Evolutionary conservation across 2,329 filamentous ascomycete genomes (phyloP).

Genomic region (Phoma herbarum): DNA sequence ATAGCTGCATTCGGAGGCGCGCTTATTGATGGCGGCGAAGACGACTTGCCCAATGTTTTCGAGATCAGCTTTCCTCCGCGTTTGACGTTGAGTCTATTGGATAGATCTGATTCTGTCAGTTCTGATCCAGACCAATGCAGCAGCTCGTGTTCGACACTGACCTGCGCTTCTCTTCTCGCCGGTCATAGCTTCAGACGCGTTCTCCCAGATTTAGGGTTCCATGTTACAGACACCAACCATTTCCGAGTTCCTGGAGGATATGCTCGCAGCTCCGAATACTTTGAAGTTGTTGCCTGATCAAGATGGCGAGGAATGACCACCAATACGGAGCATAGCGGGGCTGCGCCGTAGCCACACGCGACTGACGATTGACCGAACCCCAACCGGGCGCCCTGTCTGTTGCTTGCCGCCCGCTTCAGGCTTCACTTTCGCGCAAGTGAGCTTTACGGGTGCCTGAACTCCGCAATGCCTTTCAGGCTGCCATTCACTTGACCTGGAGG

Average conservation of each 20-base stretch:
- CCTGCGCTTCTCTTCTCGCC: constrained; percentile 44
- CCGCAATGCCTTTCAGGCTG: constrained; percentile 43
- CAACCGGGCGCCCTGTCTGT: constrained; percentile 25
- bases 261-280: neutral
- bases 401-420: constrained; percentile 30
- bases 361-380: constrained; percentile 29
- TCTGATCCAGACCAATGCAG: neutral
- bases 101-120: constrained; percentile 32
- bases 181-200: constrained; percentile 34
- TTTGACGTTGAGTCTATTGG: constrained; percentile 38
- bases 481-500: constrained; percentile 40
- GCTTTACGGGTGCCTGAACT: constrained; percentile 35
- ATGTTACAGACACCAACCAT: constrained; percentile 25
- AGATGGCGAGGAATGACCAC: constrained; percentile 15
- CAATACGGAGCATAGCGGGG: constrained; percentile 17
- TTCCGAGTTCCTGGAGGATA: neutral
- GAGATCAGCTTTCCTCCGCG: constrained; percentile 35
- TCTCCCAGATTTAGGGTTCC: constrained; percentile 27
- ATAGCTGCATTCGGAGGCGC: constrained; percentile 46
- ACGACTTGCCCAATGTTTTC: constrained; percentile 33
- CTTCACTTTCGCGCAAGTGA: constrained; percentile 31
- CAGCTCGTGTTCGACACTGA: constrained; percentile 24
- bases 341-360: constrained; percentile 19
- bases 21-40: constrained; percentile 31
- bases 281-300: constrained; percentile 14